Evolutionary conservation across 441 rosid genomes (phyloP).

Genomic region (Jatropha podagrica): DNA sequence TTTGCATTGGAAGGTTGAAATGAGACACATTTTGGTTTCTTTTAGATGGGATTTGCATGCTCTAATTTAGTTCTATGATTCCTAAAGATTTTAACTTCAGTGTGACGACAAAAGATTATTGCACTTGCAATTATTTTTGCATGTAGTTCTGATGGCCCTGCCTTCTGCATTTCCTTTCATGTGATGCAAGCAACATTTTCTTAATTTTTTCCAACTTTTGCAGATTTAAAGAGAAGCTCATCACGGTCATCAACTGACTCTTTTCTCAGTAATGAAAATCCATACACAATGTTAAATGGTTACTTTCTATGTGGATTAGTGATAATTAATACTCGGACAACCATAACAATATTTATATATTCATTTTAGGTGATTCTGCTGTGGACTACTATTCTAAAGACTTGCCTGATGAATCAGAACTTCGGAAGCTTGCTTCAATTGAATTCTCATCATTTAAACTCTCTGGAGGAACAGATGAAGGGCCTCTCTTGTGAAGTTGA

Average conservation of each 20-base stretch:
- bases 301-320: background rate
- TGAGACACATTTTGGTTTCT: background rate
- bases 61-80: background rate
- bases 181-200: background rate
- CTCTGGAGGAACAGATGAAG: background rate
- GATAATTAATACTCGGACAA: slow-evolving; percentile 6
- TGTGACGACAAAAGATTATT: background rate
- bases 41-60: background rate
- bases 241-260: slow-evolving; percentile 51
- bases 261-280: slow-evolving; percentile 40
- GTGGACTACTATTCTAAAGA: slow-evolving; percentile 45
- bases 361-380: slow-evolving; percentile 61
- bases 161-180: slow-evolving; percentile 3
- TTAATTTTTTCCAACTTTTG: slow-evolving; percentile 21
- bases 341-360: background rate
- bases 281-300: background rate
- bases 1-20: background rate
- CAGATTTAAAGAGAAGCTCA: slow-evolving; percentile 46
- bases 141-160: slow-evolving; percentile 1
- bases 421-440: slow-evolving; percentile 20
- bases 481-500: slow-evolving; percentile 13
- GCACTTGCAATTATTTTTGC: background rate
- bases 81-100: too few species aligned
- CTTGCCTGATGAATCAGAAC: slow-evolving; percentile 33
- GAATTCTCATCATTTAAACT: slow-evolving; percentile 9